Evolutionary conservation across 805 yeast genomes (phyloP), one percentile per base, ranked within the genome.

Genomic region (Schizosaccharomyces octosporus): DNA sequence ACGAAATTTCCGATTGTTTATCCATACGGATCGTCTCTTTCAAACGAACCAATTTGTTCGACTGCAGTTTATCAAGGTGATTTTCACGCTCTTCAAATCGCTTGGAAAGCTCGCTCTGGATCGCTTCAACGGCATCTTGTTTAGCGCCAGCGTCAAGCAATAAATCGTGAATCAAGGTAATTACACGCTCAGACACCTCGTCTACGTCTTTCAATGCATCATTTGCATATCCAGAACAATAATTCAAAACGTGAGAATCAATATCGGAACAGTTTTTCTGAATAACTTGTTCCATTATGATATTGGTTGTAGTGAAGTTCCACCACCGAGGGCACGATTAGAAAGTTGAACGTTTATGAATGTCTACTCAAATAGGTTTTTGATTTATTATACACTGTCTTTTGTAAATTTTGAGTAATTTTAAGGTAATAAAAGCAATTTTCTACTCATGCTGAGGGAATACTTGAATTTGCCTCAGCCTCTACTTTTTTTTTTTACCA

Each of bases 141-240:
- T 80, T 77, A 3, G 93, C 97, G 63, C 97, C 97, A 2, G 97
- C 96, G 71, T 85, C 81, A 17, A 76, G 68, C 62, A 93, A 74
- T 54, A 93, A 72, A 5, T 78, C 77, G 21, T 13, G 27, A 36
- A 57, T 41, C n/a, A 41, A 13, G 6, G 60, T 15, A 27, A 57
- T 57, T 6, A 27, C 45, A 3, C 31, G 60, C 27, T 57, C 60
- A 32, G 48, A 24, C 2, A 27, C 60, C n/a, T 57, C 42, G 5
- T 39, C 60, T 31, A 41, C 43, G n/a, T 57, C 60, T 31, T 57
- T 41, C 9, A 57, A 19, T 29, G 48, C 43, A 21, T 41, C 60
- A 21, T 31, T 57, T n/a, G 48, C 39, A 39, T 29, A 39, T 27
- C 48, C 60, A 57, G 60, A 32, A 36, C 60, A 57, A 27, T 57